Percentiles rank a stretch among this genome's conserved stretches.
These are phyloP conservation scores for Aspergillus luchuensis DNA, from an alignment of 2,329 filamentous ascomycete genomes.

Conservation along the genomic window DNA sequence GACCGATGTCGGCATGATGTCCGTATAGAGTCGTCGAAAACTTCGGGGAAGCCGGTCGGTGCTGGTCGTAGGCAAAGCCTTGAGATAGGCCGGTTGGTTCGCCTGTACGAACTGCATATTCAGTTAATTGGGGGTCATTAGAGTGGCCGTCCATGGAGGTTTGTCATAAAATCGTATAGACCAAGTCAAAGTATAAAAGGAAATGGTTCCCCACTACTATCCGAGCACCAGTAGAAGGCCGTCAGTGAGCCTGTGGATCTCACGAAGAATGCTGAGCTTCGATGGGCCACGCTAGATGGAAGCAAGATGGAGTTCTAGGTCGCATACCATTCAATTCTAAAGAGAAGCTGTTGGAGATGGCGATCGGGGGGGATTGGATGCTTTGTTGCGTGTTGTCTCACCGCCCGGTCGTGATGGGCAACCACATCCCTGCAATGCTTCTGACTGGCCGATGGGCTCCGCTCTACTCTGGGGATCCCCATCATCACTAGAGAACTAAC, in stretches of 20 bases:
- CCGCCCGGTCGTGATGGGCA: slow-evolving; percentile 2
- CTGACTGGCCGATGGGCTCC: background rate
- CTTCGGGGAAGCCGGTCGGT: background rate
- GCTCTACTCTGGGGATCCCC: background rate
- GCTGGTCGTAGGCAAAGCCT: background rate
- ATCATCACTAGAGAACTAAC: background rate
- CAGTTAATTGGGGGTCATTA: background rate
- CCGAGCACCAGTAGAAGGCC: background rate
- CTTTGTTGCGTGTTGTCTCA: slow-evolving; percentile 1
- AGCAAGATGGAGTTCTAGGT: background rate
- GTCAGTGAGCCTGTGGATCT: background rate
- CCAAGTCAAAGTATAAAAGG: background rate
- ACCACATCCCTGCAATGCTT: background rate
- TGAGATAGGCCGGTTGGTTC: background rate
- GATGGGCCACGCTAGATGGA: background rate
- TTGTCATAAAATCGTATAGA: background rate
- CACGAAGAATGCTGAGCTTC: background rate
- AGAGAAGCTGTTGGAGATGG: background rate
- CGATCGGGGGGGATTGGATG: background rate
- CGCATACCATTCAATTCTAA: background rate
- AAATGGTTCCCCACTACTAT: slow-evolving; percentile 2
- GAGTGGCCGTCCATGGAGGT: slow-evolving; percentile 1
- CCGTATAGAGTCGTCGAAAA: background rate
- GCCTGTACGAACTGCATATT: background rate
- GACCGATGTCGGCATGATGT: slow-evolving; percentile 13